Percentiles rank a stretch among this genome's conserved stretches.
Conservation (phyloP, 2,329 filamentous ascomycete genomes). For the Xylaria sp. region DNA sequence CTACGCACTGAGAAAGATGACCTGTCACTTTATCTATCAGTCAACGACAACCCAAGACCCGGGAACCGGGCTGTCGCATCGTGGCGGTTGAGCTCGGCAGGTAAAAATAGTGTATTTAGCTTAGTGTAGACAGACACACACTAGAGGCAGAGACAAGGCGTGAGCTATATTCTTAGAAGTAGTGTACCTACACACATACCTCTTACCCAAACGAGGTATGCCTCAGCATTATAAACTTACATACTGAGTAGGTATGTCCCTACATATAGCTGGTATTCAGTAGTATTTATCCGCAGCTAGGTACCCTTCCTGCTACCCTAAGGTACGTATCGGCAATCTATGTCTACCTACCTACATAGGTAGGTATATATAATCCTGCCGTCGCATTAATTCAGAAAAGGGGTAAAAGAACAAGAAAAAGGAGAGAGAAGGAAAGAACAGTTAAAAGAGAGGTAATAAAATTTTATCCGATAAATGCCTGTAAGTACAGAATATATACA, state of each 20-base stretch:
- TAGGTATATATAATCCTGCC: background rate
- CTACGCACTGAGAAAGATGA: conserved; percentile 25
- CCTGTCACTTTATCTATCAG: conserved; percentile 32
- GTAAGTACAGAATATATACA: background rate
- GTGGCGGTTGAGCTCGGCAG: conserved; percentile 30
- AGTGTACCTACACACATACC: background rate
- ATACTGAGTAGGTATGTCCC: background rate
- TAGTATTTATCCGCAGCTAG: background rate
- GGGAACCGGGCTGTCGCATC: conserved; percentile 39
- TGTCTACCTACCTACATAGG: background rate
- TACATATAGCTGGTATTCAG: too few species aligned
- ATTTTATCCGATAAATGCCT: background rate
- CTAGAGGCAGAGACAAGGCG: background rate
- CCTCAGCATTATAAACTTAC: background rate
- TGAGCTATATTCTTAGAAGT: conserved; percentile 1
- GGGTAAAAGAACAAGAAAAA: background rate
- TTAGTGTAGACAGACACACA: background rate
- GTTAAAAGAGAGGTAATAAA: background rate
- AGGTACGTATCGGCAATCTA: background rate
- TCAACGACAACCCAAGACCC: conserved; percentile 35
- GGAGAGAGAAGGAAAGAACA: background rate
- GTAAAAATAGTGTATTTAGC: conserved; percentile 16
- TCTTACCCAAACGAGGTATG: background rate
- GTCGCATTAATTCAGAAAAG: background rate
- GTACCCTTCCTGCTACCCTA: background rate